Conservation (phyloP, 768 basidiomycete species). For the Mycena metata region DNA sequence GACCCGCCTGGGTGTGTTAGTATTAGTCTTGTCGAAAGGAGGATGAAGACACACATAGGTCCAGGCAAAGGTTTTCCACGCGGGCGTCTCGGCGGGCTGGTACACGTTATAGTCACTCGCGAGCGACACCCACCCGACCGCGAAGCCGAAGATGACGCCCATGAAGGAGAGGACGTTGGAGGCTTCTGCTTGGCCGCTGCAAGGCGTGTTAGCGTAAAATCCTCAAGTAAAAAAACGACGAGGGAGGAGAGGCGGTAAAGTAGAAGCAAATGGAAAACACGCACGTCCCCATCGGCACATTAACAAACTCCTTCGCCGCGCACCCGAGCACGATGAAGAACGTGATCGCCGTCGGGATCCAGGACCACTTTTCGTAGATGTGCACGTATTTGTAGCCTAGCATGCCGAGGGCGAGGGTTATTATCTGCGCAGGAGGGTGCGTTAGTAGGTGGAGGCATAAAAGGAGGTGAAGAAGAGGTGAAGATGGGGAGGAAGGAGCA, state of each 20-base stretch:
- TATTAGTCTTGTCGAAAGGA: too few relatives aligned
- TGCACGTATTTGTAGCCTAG: slow-evolving; percentile 60
- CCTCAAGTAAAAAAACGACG: not conserved
- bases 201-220: not conserved
- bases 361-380: slow-evolving; percentile 56
- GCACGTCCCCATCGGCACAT: slow-evolving; percentile 37
- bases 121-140: slow-evolving; percentile 60
- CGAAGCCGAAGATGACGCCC: slow-evolving; percentile 60
- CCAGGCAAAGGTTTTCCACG: slow-evolving; percentile 53
- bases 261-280: not conserved
- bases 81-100: slow-evolving; percentile 51
- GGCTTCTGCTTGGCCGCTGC: slow-evolving; percentile 48
- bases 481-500: too few relatives aligned
- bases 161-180: slow-evolving; percentile 55
- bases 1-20: slow-evolving; percentile 20
- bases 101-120: slow-evolving; percentile 60
- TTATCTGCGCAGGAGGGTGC: slow-evolving; percentile 2
- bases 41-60: slow-evolving; percentile 53
- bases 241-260: slow-evolving; percentile 1
- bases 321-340: slow-evolving; percentile 54
- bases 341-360: slow-evolving; percentile 56
- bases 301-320: slow-evolving; percentile 62
- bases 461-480: slow-evolving; percentile 43
- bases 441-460: not conserved
- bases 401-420: slow-evolving; percentile 54